A percentile compares a stretch with the other conserved stretches of the same genome.
Evolutionary conservation across 1,284 basidiomycete genomes (phyloP).

Genomic region (Flammula alnicola): DNA sequence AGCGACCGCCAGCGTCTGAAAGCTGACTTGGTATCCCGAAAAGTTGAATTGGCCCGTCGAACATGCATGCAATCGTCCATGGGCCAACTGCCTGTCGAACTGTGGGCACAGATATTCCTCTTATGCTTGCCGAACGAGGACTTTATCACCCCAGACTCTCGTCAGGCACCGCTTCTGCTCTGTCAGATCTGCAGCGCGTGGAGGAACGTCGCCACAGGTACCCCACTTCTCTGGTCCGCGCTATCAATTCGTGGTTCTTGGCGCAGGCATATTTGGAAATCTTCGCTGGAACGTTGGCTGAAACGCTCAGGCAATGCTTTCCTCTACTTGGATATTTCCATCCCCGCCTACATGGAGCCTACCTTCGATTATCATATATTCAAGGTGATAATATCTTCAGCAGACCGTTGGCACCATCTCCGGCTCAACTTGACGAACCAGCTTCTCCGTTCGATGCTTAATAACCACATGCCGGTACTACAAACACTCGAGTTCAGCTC

Average conservation of each 20-base stretch:
- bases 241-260: conserved; percentile 24
- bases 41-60: background rate
- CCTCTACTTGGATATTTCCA: conserved; percentile 18
- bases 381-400: conserved; percentile 16
- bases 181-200: conserved; percentile 31
- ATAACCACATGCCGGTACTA: conserved; percentile 17
- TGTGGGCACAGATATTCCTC: conserved; percentile 30
- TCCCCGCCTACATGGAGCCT: conserved; percentile 14
- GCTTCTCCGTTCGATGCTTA: conserved; percentile 16
- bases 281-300: conserved; percentile 26
- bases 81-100: conserved; percentile 18
- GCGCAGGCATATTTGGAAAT: conserved; percentile 16
- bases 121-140: conserved; percentile 27
- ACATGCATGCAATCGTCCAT: conserved; percentile 2
- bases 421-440: conserved; percentile 17
- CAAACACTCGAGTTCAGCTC: conserved; percentile 21
- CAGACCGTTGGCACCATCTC: conserved; percentile 23
- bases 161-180: conserved; percentile 26
- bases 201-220: conserved; percentile 28
- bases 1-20: conserved; percentile 12
- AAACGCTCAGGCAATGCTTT: conserved; percentile 16
- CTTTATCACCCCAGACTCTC: conserved; percentile 24
- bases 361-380: conserved; percentile 13
- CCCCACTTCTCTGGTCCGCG: conserved; percentile 31
- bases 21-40: conserved; percentile 7